Percentiles rank a stretch among this genome's conserved stretches.
phyloP scores from a whole-genome alignment of 2,329 filamentous ascomycete species.

The Westerdykella sp. region DNA sequence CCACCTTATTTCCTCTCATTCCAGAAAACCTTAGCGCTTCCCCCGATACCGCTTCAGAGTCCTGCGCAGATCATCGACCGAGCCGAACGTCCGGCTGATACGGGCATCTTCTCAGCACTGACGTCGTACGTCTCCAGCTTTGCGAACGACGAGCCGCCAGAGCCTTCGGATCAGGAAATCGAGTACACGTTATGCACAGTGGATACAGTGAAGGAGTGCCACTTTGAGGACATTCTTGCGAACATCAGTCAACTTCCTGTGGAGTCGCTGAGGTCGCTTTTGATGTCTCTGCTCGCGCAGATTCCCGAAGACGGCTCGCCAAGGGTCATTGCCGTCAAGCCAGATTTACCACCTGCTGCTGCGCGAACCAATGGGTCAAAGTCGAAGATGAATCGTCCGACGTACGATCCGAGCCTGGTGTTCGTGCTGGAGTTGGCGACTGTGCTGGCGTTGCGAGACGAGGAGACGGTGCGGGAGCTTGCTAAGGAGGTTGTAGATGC shows the following conservation, averaged over 20 bases:
- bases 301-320: conserved; percentile 80
- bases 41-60: conserved; percentile 79
- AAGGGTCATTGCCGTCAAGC: conserved; percentile 80
- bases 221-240: conserved; percentile 71
- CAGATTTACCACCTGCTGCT: conserved; percentile 65
- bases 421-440: conserved; percentile 92
- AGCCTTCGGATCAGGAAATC: conserved; percentile 93
- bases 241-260: conserved; percentile 69
- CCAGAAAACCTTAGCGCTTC: conserved; percentile 62
- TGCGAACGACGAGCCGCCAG: conserved; percentile 92
- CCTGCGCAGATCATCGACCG: conserved; percentile 91
- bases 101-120: conserved; percentile 86
- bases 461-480: conserved; percentile 63
- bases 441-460: conserved; percentile 68
- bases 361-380: conserved; percentile 57
- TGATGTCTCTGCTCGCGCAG: conserved; percentile 69
- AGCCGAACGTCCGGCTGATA: conserved; percentile 68
- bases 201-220: conserved; percentile 87
- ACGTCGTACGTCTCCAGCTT: conserved; percentile 98
- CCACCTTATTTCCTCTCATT: conserved; percentile 67
- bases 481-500: conserved; percentile 75
- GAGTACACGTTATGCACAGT: conserved; percentile 93
- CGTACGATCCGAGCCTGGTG: conserved; percentile 79
- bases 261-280: conserved; percentile 53
- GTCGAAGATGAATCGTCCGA: conserved; percentile 49